Percentiles rank a stretch among this genome's conserved stretches.
phyloP scores from a whole-genome alignment of 192 early-diverging fungal species.

The Chytriomyces sp. region DNA sequence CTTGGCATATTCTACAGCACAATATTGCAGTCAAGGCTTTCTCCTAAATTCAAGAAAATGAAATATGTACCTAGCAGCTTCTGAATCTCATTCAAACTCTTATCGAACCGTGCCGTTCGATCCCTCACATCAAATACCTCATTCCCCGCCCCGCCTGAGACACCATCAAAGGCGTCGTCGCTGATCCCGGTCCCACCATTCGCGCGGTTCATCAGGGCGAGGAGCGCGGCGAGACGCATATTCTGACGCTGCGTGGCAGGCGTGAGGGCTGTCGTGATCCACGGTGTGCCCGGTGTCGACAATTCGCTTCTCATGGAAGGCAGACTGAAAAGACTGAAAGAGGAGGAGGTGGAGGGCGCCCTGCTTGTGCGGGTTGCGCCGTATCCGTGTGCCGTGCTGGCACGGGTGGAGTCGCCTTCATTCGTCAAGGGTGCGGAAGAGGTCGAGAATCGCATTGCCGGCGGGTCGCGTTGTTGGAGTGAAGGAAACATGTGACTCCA shows the following conservation, averaged over 20 bases:
- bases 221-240: conserved; percentile 33
- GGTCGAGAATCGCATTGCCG: no score
- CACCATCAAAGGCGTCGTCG: neutral
- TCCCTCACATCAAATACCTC: conserved; percentile 27
- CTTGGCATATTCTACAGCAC: conserved; percentile 30
- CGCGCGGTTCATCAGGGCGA: conserved; percentile 36
- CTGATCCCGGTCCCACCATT: conserved; percentile 14
- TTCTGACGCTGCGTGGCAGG: conserved; percentile 45
- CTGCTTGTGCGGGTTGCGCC: neutral
- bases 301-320: neutral
- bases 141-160: neutral
- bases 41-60: neutral
- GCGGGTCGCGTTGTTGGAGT: no score
- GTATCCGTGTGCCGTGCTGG: neutral
- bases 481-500: no score
- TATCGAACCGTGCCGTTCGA: conserved; percentile 38
- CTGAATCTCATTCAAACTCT: conserved; percentile 46
- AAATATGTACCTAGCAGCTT: conserved; percentile 40
- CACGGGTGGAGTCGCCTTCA: neutral
- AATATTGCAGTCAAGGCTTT: neutral
- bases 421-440: neutral
- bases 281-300: conserved; percentile 19
- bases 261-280: conserved; percentile 40
- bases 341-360: conserved; percentile 1
- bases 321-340: neutral